Base-by-base conservation (phyloP, 768 basidiomycete species). In the Mycena rosella region DNA sequence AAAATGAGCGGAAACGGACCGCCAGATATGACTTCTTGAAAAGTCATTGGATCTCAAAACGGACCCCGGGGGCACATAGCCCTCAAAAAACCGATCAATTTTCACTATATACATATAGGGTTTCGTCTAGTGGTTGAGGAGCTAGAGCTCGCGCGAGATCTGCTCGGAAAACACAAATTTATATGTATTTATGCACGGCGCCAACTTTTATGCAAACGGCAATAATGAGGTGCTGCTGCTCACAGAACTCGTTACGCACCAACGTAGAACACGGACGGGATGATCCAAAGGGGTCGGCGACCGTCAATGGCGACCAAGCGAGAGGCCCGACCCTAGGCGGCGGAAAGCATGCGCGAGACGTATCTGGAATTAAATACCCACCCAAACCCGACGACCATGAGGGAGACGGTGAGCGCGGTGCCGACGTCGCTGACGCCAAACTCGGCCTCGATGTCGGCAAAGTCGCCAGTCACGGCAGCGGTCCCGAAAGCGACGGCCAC, bases 251-350 rank as follows among this genome's bases (percentile, higher is more conserved):
- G 15, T 13, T 38, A 74, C 76, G 69, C 54, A 76, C 74, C 74
- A 15, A 80, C 75, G 76, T 86, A 86, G 40, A 81, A 70, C 17
- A 78, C 34, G 63, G 78, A 78, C 4, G 85, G 81, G 38, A 78
- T 69, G 56, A 79, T 77, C 76, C 81, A 84, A 5, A 82, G 69
- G 5, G 76, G 72, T 48, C 77, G 65, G 1, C 83, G 78, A 24
- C 83, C 85, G 61, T 78, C 30, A 75, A 20, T 8, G 78, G 76
- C 18, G 74, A 75, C 72, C 73, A 78, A 26, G 68, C 60, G 2
- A 73, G 54, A 9, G 76, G 76, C 5, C 74, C 76, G 34, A 67
- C 45, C 32, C 69, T 68, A 34, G n/a, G n/a, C n/a, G n/a, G n/a
- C n/a, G n/a, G n/a, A n/a, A n/a, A n/a, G n/a, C n/a, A n/a, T n/a